Evolutionary conservation across 2,329 filamentous ascomycete species (phyloP).

Genomic region (Paecilomyces variotii): DNA sequence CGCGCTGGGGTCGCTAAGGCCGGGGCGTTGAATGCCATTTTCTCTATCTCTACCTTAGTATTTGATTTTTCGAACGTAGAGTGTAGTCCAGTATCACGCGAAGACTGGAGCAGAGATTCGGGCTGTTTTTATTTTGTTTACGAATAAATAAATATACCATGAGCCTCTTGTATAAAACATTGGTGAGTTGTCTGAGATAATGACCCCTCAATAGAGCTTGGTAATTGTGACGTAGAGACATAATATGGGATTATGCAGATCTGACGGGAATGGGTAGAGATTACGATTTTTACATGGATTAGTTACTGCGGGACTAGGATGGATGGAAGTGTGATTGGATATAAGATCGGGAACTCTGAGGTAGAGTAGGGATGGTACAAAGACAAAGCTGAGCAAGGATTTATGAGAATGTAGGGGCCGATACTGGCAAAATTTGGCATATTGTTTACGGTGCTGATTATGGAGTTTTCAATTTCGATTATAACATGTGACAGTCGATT

Average conservation of each 20-base stretch:
- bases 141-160: background rate
- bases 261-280: background rate
- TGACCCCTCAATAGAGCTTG: background rate
- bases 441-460: background rate
- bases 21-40: conserved; percentile 3
- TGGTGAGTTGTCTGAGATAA: background rate
- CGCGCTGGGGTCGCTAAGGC: conserved; percentile 50
- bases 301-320: background rate
- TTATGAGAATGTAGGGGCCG: too few species aligned
- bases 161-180: background rate
- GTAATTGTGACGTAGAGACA: background rate
- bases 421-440: background rate
- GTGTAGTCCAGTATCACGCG: background rate
- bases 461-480: background rate
- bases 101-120: background rate
- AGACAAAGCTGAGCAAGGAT: background rate
- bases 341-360: background rate
- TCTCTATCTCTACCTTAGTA: background rate
- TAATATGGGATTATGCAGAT: background rate
- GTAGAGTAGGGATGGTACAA: background rate
- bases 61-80: background rate
- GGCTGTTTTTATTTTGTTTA: background rate
- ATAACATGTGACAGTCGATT: background rate
- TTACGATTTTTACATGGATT: background rate
- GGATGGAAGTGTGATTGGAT: background rate